A percentile compares a stretch with the other conserved stretches of the same genome.
Conservation (phyloP, 306 rosid genomes). For the Malus sylvestris region DNA sequence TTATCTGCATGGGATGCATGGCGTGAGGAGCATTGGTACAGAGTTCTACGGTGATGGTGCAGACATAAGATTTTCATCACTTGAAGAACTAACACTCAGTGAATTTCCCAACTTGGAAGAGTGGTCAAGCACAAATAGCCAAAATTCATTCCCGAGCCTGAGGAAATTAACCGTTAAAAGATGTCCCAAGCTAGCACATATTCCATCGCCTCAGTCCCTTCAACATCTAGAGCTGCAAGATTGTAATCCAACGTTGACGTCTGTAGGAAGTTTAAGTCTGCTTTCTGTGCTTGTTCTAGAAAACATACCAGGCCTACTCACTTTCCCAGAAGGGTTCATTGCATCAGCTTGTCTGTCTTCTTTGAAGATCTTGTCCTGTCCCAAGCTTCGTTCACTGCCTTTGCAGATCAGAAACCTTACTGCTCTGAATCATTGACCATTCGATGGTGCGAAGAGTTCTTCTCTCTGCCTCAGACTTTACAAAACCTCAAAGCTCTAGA, state of each 20-base stretch:
- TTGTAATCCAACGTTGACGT: background rate
- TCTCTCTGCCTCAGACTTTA: background rate
- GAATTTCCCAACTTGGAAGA: background rate
- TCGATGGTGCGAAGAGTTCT: background rate
- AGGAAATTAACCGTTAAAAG: background rate
- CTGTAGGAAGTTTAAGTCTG: background rate
- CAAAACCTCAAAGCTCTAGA: conserved; percentile 5
- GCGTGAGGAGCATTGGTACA: background rate
- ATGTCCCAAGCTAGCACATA: background rate
- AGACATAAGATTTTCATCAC: background rate
- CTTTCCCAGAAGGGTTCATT: background rate
- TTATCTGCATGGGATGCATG: conserved; percentile 3
- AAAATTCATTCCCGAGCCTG: background rate
- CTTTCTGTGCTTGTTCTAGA: conserved; percentile 1
- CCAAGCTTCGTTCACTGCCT: background rate
- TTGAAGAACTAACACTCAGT: background rate
- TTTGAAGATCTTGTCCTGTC: background rate
- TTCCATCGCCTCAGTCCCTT: background rate
- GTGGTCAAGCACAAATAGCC: background rate
- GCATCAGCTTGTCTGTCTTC: background rate
- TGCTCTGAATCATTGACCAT: conserved; percentile 6
- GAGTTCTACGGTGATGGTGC: background rate
- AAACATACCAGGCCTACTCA: background rate
- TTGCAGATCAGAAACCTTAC: background rate
- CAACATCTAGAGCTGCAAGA: conserved; percentile 2